These are phyloP conservation scores for Naganishia vishniacii DNA, from an alignment of 768 basidiomycete genomes.

Conservation along the genomic window DNA sequence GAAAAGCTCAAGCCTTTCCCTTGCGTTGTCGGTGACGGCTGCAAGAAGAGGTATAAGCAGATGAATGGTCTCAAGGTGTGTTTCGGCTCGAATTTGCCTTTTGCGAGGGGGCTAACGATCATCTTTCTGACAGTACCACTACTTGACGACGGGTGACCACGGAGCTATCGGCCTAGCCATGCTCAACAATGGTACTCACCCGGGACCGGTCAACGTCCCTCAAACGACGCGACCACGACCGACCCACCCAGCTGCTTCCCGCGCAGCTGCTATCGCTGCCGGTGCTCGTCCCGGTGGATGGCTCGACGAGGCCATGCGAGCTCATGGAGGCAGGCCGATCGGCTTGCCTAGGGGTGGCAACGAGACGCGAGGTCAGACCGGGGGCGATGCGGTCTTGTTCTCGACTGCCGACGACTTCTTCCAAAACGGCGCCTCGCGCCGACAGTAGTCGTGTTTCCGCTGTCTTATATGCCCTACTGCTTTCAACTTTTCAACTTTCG, in stretches of 20 bases:
- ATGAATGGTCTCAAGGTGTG: slow-evolving; percentile 75
- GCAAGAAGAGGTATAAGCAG: slow-evolving; percentile 81
- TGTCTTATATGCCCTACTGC: not conserved
- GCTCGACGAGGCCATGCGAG: slow-evolving; percentile 27
- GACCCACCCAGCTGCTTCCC: slow-evolving; percentile 16
- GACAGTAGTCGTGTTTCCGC: not conserved
- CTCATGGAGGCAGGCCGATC: slow-evolving; percentile 23
- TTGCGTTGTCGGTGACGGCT: slow-evolving; percentile 67
- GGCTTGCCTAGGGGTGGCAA: slow-evolving; percentile 25
- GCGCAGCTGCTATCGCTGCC: slow-evolving; percentile 8
- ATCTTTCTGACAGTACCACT: slow-evolving; percentile 63
- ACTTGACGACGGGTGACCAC: slow-evolving; percentile 92
- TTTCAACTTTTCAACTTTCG: slow-evolving; percentile 17
- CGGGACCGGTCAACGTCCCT: slow-evolving; percentile 36
- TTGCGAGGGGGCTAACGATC: slow-evolving; percentile 48
- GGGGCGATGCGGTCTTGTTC: slow-evolving; percentile 29
- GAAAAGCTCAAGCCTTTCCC: slow-evolving; percentile 74
- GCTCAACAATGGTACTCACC: slow-evolving; percentile 58
- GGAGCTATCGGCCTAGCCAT: slow-evolving; percentile 80
- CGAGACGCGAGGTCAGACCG: slow-evolving; percentile 20
- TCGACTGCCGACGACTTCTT: slow-evolving; percentile 27
- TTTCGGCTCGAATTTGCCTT: slow-evolving; percentile 22
- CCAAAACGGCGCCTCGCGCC: not conserved
- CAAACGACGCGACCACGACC: slow-evolving; percentile 20
- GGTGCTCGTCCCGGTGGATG: slow-evolving; percentile 25